phyloP scores from a whole-genome alignment of 208 protist species.

The Leptomonas pyrrhocoris region DNA sequence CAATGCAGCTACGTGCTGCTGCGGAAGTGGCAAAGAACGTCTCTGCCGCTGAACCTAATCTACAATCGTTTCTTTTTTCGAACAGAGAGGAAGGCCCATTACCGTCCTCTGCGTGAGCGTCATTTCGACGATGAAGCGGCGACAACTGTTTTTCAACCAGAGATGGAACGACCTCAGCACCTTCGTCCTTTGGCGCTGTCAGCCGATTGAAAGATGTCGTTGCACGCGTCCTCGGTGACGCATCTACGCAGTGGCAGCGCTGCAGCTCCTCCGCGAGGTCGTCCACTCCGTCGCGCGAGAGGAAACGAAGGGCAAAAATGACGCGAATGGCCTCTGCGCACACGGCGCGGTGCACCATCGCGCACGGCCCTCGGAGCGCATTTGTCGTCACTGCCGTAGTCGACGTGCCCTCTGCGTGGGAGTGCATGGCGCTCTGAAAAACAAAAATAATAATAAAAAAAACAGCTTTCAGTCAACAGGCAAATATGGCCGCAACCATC shows the following conservation, averaged over 20 bases:
- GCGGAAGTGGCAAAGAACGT: conserved; percentile 13
- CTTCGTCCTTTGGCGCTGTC: neutral
- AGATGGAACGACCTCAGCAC: neutral
- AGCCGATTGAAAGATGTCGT: neutral
- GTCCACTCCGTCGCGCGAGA: conserved; percentile 5
- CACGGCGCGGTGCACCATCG: conserved; percentile 19
- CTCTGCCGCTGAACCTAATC: neutral
- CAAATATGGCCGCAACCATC: too few species aligned
- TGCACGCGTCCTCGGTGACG: neutral
- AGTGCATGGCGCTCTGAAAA: neutral
- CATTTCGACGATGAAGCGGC: neutral
- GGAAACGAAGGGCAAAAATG: conserved; percentile 26
- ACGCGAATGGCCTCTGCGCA: conserved; percentile 27
- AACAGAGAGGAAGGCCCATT: too few species aligned
- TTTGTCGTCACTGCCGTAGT: neutral
- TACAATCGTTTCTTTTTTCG: too few species aligned
- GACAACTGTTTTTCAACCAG: neutral
- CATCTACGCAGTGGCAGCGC: conserved; percentile 6
- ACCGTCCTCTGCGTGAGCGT: neutral
- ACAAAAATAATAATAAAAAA: too few species aligned
- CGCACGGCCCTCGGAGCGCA: conserved; percentile 12
- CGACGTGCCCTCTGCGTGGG: neutral
- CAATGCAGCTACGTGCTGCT: conserved; percentile 24
- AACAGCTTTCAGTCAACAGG: too few species aligned
- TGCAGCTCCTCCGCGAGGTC: conserved; percentile 14